Conservation (phyloP, 2,329 filamentous ascomycete genomes). For the Fusarium beomiforme region DNA sequence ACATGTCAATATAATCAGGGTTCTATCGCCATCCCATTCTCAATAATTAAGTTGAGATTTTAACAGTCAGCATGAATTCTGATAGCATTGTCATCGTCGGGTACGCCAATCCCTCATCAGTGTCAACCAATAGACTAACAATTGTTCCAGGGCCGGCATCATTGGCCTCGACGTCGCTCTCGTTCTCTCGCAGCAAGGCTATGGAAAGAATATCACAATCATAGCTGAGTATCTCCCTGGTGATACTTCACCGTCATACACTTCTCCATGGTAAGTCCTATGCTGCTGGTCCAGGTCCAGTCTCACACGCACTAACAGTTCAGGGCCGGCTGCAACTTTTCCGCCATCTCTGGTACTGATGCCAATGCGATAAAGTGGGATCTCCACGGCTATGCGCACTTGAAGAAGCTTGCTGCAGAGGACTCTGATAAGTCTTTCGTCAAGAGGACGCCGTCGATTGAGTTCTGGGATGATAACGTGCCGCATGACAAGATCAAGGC, state of each 20-base stretch:
- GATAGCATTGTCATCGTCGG: slow-evolving; percentile 1
- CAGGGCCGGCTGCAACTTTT: slow-evolving; percentile 6
- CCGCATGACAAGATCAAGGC: slow-evolving; percentile 8
- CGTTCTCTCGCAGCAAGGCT: neutral
- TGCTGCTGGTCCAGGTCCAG: too few species aligned
- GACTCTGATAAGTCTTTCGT: neutral
- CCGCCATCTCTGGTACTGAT: slow-evolving; percentile 6
- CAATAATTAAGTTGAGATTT: too few species aligned
- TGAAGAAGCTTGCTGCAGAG: neutral
- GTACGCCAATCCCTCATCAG: neutral
- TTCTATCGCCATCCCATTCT: too few species aligned
- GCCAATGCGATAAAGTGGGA: slow-evolving; percentile 10
- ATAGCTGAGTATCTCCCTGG: neutral
- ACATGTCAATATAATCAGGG: neutral
- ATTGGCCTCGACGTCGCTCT: neutral
- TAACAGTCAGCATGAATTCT: neutral
- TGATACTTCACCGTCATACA: neutral
- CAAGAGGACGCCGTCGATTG: neutral
- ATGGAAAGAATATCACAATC: neutral
- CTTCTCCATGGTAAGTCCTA: neutral
- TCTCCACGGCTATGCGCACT: neutral
- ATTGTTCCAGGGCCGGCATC: neutral
- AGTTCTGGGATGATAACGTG: slow-evolving; percentile 3
- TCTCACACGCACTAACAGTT: neutral
- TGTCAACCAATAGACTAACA: neutral